These are phyloP conservation scores for Polysphondylium violaceum DNA, from an alignment of 78 protist species.

Conservation along the genomic window DNA sequence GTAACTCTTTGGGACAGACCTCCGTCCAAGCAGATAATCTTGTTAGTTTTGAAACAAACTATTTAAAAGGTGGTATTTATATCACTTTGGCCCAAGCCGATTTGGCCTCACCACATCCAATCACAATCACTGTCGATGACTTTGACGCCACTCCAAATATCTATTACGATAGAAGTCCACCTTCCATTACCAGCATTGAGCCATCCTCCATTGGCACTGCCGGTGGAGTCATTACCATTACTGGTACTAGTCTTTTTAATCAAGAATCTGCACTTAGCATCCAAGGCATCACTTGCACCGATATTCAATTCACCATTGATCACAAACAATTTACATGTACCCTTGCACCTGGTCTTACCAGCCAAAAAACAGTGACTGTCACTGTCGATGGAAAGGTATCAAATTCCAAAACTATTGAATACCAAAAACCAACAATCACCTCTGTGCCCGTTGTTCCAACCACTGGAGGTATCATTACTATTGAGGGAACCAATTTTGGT, in stretches of 20 bases:
- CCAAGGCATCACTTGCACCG: neutral
- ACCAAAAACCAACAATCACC: neutral
- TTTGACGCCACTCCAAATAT: no score
- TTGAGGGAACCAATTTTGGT: slow-evolving; percentile 25
- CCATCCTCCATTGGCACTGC: no score
- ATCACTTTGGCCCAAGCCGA: slow-evolving; percentile 22
- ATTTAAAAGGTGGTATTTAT: neutral
- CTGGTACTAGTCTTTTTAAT: slow-evolving; percentile 1
- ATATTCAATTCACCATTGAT: neutral
- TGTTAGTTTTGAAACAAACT: neutral
- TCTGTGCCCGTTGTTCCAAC: slow-evolving; percentile 3
- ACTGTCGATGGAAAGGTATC: no score
- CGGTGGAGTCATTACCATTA: neutral
- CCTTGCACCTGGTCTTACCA: neutral
- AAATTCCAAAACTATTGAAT: slow-evolving; percentile 16
- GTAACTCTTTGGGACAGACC: neutral
- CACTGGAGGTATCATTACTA: slow-evolving; percentile 7
- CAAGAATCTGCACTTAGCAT: neutral
- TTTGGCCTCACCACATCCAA: neutral
- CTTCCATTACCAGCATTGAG: neutral
- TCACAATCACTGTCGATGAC: slow-evolving; percentile 13
- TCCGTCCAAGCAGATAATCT: neutral
- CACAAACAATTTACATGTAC: neutral
- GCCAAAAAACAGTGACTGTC: no score
- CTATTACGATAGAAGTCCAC: no score